Percentiles rank a stretch among this genome's conserved stretches.
Conservation (phyloP, 352 stramenopile species). For the Pythium guiyangense region DNA sequence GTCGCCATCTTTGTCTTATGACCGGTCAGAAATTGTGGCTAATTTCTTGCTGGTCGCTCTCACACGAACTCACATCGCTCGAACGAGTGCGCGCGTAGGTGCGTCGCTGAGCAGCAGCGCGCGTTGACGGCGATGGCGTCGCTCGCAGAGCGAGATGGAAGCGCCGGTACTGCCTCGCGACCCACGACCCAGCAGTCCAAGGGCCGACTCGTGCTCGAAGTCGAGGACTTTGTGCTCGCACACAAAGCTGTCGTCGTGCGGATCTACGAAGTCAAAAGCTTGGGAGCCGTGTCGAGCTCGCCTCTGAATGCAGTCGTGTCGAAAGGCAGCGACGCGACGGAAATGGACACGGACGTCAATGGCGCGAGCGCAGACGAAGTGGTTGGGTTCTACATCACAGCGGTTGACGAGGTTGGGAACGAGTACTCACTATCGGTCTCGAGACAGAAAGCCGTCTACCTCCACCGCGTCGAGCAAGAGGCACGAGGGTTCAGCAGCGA, state of each 20-base stretch:
- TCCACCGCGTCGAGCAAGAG: conserved; percentile 25
- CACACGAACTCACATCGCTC: no score
- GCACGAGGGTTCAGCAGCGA: background rate
- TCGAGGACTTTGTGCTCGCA: conserved; percentile 27
- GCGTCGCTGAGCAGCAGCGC: background rate
- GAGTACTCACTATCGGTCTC: conserved; percentile 58
- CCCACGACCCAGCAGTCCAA: conserved; percentile 10
- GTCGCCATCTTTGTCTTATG: no score
- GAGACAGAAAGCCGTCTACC: conserved; percentile 35
- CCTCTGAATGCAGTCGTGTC: conserved; percentile 3
- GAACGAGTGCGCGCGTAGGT: no score
- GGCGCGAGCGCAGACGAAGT: background rate
- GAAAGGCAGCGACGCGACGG: background rate
- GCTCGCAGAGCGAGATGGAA: background rate
- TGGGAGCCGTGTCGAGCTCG: background rate
- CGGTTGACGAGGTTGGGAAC: conserved; percentile 64
- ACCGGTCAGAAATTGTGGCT: no score
- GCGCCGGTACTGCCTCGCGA: background rate
- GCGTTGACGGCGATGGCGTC: conserved; percentile 1
- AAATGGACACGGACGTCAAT: background rate
- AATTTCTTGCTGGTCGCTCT: no score
- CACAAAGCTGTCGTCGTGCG: conserved; percentile 27
- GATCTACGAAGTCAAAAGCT: conserved; percentile 29
- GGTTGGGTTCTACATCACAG: conserved; percentile 39
- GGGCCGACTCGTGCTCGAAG: conserved; percentile 26